Percentiles rank a stretch among this genome's conserved stretches.
phyloP scores from a whole-genome alignment of 306 rosid species.

The Styphnolobium japonicum region DNA sequence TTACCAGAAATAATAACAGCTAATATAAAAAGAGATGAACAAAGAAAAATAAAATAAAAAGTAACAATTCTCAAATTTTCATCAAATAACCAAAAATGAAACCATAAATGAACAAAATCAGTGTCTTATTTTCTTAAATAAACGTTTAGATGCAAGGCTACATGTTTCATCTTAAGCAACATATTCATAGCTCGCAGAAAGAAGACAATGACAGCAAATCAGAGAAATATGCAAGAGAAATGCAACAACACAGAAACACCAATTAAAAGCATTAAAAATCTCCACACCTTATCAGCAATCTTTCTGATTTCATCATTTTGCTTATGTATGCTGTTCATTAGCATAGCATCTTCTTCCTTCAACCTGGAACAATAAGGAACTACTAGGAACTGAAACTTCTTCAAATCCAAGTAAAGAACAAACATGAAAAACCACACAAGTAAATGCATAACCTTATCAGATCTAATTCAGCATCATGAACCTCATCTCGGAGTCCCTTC shows the following conservation, averaged over 20 bases:
- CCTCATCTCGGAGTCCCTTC: constrained; percentile 53
- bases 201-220: too few species aligned
- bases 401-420: constrained; percentile 26
- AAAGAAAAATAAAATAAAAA: neutral
- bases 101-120: neutral
- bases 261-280: constrained; percentile 4
- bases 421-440: constrained; percentile 12
- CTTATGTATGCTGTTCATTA: constrained; percentile 30
- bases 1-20: too few species aligned
- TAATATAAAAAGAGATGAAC: neutral
- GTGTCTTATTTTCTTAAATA: neutral
- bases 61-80: neutral
- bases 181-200: too few species aligned
- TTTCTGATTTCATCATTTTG: constrained; percentile 38
- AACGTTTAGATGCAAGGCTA: neutral
- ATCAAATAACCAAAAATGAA: neutral
- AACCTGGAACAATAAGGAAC: constrained; percentile 48
- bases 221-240: too few species aligned
- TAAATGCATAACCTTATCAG: constrained; percentile 46
- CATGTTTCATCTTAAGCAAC: too few species aligned
- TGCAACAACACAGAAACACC: neutral
- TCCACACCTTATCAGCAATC: constrained; percentile 51
- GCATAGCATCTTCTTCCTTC: constrained; percentile 55
- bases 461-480: constrained; percentile 44
- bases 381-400: constrained; percentile 22